Evolutionary conservation across 2,329 filamentous ascomycete species (phyloP), one percentile per base, ranked within the genome.

Genomic region (Rhytidhysteron rufulum): DNA sequence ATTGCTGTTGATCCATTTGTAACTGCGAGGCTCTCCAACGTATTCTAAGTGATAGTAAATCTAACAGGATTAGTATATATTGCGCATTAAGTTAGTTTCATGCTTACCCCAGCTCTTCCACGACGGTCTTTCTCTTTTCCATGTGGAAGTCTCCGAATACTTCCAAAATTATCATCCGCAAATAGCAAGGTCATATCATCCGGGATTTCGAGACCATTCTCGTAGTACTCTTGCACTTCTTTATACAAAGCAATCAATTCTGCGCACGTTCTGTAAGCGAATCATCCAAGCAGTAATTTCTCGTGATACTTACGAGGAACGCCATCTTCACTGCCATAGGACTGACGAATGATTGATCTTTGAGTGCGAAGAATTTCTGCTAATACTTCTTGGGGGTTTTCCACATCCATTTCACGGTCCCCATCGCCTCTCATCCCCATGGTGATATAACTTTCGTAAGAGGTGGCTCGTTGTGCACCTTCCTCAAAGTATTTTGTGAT

Each of bases 41-140:
- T 54, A 54, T 22, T 54, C 51, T 11, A 52, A 45, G 22, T 54
- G 51, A 34, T 40, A 54, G 30, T 54, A 54, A 11, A 51, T 36
- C 39, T 41, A 9, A 2, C 16, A n/a, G 6, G 9, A 4, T 29
- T 8, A 19, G 3, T 19, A 24, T 8, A 8, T 9, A 19, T 3
- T 2, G 4, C 16, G 4, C 9, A 5, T 19, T 13, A 1, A 13
- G 33, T 20, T 47, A 39, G 55, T 78, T 81, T 55, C 81, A 82
- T 18, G 15, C 4, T 13, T 15, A 48, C 36, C 5, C 51, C 51
- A 13, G 47, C 22, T 15, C 49, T 45, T 3, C 51, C 45, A 37
- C 17, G 25, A 34, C 37, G 41, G 32, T 30, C 21, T 4, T 16
- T 41, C 42, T 54, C 51, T 11, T 52, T 49, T 5, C 40, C 43